Conservation (phyloP, 176 grass and related monocot genomes). For the Cenchrus fungigraminus region DNA sequence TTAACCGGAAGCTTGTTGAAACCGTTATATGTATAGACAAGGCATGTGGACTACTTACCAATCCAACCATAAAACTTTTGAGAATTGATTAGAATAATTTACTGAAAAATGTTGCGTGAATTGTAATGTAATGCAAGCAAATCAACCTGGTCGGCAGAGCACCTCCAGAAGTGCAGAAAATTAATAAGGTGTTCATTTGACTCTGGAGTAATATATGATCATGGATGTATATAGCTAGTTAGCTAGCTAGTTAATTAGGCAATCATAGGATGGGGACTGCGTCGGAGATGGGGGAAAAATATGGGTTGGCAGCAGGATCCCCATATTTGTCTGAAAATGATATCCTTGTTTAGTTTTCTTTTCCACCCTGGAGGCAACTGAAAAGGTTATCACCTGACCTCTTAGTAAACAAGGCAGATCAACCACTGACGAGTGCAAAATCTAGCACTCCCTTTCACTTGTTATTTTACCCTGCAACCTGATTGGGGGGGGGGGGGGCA, state of each 20-base stretch:
- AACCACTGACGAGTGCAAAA: not conserved
- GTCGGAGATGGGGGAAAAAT: not conserved
- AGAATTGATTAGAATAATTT: not conserved
- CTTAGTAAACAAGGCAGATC: not conserved
- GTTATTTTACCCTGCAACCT: not conserved
- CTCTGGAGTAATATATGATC: not conserved
- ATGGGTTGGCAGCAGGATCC: not conserved
- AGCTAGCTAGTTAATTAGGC: not conserved
- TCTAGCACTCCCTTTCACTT: not conserved
- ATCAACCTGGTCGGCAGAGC: not conserved
- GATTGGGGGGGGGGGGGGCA: not conserved
- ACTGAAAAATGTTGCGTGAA: not conserved
- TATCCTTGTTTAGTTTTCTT: constrained; percentile 10
- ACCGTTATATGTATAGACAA: too few species aligned
- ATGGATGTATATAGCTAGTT: not conserved
- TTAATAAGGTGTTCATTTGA: not conserved
- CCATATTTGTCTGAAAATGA: constrained; percentile 20
- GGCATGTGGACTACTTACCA: not conserved
- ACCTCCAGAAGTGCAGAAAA: not conserved
- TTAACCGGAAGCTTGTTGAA: not conserved
- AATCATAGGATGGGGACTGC: constrained; percentile 9
- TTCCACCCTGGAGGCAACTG: constrained; percentile 15
- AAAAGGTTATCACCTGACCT: constrained; percentile 23
- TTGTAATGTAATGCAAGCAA: not conserved
- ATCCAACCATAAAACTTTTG: not conserved